These are phyloP conservation scores for Mycena vitilis DNA, from an alignment of 768 basidiomycete species.

Conservation along the genomic window DNA sequence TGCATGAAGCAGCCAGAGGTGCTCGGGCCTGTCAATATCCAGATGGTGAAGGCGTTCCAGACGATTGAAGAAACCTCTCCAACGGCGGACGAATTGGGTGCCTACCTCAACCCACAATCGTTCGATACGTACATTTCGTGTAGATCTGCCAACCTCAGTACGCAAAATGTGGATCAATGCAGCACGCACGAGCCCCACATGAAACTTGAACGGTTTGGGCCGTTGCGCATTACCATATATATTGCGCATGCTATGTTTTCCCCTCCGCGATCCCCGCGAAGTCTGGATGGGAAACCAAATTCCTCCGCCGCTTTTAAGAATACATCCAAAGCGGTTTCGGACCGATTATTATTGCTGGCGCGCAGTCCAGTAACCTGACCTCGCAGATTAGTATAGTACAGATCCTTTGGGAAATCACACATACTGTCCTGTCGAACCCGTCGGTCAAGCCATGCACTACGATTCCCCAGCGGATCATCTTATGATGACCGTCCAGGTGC, in stretches of 20 bases:
- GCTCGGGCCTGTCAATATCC: constrained; percentile 16
- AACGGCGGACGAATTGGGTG: too few relatives aligned
- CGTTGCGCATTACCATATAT: constrained; percentile 22
- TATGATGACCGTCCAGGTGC: constrained; percentile 44
- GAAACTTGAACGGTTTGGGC: constrained; percentile 34
- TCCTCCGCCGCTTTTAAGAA: constrained; percentile 2
- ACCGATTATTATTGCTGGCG: constrained; percentile 29
- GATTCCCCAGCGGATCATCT: constrained; percentile 42
- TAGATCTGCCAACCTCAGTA: too few relatives aligned
- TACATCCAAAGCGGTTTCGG: background rate
- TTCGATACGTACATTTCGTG: too few relatives aligned
- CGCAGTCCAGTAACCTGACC: constrained; percentile 31
- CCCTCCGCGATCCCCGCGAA: constrained; percentile 41
- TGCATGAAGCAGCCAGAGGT: constrained; percentile 54
- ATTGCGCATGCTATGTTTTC: constrained; percentile 40
- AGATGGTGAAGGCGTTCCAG: too few relatives aligned
- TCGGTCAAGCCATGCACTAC: constrained; percentile 45
- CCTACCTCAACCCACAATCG: too few relatives aligned
- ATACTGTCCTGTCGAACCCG: constrained; percentile 45
- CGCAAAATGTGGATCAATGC: too few relatives aligned
- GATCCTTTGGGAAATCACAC: too few relatives aligned
- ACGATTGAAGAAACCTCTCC: too few relatives aligned
- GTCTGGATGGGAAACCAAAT: constrained; percentile 34
- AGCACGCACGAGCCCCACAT: constrained; percentile 29
- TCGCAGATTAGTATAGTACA: too few relatives aligned